Evolutionary conservation across 352 stramenopile species (phyloP), one percentile per base, ranked within the genome.

Genomic region (Lagenidium sp.): DNA sequence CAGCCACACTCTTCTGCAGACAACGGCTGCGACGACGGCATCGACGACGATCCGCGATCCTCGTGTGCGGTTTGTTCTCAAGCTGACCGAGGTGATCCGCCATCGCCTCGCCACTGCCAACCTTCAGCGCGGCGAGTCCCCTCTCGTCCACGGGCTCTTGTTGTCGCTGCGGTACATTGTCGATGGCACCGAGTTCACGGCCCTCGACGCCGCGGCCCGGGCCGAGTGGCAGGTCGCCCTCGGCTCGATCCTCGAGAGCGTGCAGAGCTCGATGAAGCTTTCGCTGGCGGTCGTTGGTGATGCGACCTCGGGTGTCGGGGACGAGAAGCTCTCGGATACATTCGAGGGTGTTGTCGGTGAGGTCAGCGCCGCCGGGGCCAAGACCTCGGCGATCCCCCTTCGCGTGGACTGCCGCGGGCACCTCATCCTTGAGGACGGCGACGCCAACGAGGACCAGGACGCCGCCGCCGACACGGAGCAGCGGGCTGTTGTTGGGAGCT

Each of bases 401-500:
- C 72, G 67, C 32, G 68, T 95, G 6, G 79, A 95, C 49, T 93
- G 75, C 46, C 65, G 72, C 6, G 81, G 81, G 12, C 82, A 92
- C 44, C 55, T 87, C 29, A 85, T 90, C 39, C 50, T 89, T 22
- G 71, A 87, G 1, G 59, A 69, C 29, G 32, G 36, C 13, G 62
- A 40, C 20, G 44, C 64, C n/a, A 63, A 61, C 18, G 65, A 65
- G 8, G 56, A 64, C 22, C 65, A 76, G 8, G 70, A 64, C 26
- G 68, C 49, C 18, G 70, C 63, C 26, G 68, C 49, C 18, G 76
- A 85, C 29, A 55, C 63, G 4, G 64, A 84, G 21, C 78, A 94
- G 41, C 77, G 78, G 24, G 80, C 81, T 4, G 82, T 96, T 0
- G 77, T 94, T 0, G 78, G 80, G 15, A 91, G 76, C 44, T 96